Conservation (phyloP, 75 land plant species). For the Picea glauca region DNA sequence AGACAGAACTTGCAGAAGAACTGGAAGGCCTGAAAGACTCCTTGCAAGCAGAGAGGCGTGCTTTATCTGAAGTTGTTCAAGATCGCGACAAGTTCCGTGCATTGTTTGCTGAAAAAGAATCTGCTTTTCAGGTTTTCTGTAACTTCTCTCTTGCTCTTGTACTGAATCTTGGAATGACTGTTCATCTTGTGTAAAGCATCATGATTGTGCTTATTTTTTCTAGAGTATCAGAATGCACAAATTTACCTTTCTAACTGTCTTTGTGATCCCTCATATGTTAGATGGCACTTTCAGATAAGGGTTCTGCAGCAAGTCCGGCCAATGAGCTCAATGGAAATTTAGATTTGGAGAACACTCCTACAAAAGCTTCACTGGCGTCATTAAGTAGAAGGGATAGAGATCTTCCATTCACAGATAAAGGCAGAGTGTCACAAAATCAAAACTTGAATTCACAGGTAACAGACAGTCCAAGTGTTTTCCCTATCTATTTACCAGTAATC, state of each 20-base stretch:
- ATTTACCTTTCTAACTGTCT: not conserved
- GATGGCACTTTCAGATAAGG: constrained; percentile 10
- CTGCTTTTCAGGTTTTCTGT: constrained; percentile 62
- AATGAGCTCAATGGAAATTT: constrained; percentile 9
- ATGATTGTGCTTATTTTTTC: not conserved
- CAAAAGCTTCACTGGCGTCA: constrained; percentile 18
- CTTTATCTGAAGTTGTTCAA: constrained; percentile 41
- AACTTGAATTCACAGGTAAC: constrained; percentile 32
- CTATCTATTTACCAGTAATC: no score
- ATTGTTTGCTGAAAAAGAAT: constrained; percentile 66
- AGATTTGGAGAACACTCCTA: constrained; percentile 19
- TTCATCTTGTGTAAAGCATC: not conserved
- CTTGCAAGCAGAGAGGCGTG: constrained; percentile 52
- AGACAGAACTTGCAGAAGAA: constrained; percentile 70
- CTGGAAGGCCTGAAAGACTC: constrained; percentile 66
- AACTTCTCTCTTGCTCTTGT: not conserved
- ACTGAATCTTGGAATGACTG: not conserved
- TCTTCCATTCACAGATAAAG: constrained; percentile 31
- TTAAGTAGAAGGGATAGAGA: constrained; percentile 31
- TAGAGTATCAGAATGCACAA: not conserved
- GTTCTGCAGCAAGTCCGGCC: not conserved
- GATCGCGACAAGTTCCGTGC: constrained; percentile 52
- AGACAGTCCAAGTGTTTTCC: not conserved
- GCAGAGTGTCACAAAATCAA: constrained; percentile 15
- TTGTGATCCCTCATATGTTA: not conserved